Conservation (phyloP, 2,329 filamentous ascomycete species). For the Thelonectria olida region DNA sequence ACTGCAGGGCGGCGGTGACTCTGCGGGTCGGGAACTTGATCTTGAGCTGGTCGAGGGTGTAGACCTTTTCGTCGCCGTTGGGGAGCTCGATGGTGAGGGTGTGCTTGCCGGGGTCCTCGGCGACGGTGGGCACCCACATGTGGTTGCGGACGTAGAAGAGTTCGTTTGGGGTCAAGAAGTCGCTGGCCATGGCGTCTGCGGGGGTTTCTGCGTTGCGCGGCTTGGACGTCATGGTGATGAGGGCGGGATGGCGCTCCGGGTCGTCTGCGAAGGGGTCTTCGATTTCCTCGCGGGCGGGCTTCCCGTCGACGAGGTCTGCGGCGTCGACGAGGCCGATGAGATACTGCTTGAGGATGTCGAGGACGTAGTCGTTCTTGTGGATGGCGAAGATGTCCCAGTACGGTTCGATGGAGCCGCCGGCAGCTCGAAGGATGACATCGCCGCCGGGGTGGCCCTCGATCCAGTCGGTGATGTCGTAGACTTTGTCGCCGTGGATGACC, state of each 20-base stretch:
- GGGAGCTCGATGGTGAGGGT: slow-evolving; percentile 63
- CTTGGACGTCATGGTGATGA: slow-evolving; percentile 62
- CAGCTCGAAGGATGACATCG: slow-evolving; percentile 73
- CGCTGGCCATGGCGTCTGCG: slow-evolving; percentile 53
- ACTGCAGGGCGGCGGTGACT: slow-evolving; percentile 66
- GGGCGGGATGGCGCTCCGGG: slow-evolving; percentile 58
- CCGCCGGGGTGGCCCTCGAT: slow-evolving; percentile 72
- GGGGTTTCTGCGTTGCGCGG: slow-evolving; percentile 72
- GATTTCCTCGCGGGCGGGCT: slow-evolving; percentile 60
- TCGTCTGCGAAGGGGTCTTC: slow-evolving; percentile 69
- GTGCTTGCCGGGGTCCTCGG: slow-evolving; percentile 50
- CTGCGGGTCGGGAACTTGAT: slow-evolving; percentile 58
- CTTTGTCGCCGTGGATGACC: slow-evolving; percentile 70
- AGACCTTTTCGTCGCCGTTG: slow-evolving; percentile 61
- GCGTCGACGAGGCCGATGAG: slow-evolving; percentile 69
- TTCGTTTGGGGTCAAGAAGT: slow-evolving; percentile 64
- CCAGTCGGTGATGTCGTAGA: slow-evolving; percentile 79
- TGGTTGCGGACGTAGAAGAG: slow-evolving; percentile 70
- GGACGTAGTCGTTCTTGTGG: slow-evolving; percentile 71
- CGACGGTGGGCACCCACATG: slow-evolving; percentile 67
- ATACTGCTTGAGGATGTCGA: slow-evolving; percentile 72
- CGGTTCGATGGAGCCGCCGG: slow-evolving; percentile 70
- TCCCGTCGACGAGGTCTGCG: slow-evolving; percentile 66
- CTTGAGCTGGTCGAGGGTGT: slow-evolving; percentile 64
- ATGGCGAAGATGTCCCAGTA: slow-evolving; percentile 78